Evolutionary conservation across 345 rosid species (phyloP).

Genomic region (Acer campestre): DNA sequence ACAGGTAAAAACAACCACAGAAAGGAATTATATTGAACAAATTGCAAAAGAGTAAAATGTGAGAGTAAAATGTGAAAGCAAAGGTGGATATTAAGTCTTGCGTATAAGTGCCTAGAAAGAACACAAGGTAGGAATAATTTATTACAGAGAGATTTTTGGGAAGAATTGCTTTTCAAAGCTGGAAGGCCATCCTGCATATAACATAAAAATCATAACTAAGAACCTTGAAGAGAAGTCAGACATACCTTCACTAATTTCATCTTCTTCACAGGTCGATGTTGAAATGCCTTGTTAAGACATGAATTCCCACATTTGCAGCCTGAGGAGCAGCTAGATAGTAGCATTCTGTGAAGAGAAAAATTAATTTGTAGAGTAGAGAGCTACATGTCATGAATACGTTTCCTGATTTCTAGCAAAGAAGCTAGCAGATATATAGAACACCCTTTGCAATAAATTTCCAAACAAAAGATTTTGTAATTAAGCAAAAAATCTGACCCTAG

Average conservation of each 20-base stretch:
- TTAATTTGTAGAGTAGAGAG: neutral
- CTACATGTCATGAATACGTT: neutral
- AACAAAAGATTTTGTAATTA: neutral
- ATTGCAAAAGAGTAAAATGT: slow-evolving; percentile 16
- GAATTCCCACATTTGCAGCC: slow-evolving; percentile 85
- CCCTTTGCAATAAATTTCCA: neutral
- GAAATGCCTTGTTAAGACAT: slow-evolving; percentile 93
- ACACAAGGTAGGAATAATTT: neutral
- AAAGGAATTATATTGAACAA: slow-evolving; percentile 3
- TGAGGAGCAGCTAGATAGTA: slow-evolving; percentile 90
- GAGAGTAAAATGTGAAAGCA: neutral
- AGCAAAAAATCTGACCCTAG: neutral
- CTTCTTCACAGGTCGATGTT: slow-evolving; percentile 80
- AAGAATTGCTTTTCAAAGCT: neutral
- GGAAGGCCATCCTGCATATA: neutral
- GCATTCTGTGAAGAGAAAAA: slow-evolving; percentile 63
- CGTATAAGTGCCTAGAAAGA: neutral
- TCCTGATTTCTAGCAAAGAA: neutral
- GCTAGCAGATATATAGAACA: slow-evolving; percentile 9
- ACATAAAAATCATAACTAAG: neutral
- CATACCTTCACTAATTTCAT: slow-evolving; percentile 87
- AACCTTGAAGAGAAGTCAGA: slow-evolving; percentile 17
- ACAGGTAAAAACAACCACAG: slow-evolving; percentile 18
- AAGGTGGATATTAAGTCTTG: neutral
- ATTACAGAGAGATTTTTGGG: neutral